Conservation (phyloP, 352 stramenopile genomes). For the Pythium diclinum region DNA sequence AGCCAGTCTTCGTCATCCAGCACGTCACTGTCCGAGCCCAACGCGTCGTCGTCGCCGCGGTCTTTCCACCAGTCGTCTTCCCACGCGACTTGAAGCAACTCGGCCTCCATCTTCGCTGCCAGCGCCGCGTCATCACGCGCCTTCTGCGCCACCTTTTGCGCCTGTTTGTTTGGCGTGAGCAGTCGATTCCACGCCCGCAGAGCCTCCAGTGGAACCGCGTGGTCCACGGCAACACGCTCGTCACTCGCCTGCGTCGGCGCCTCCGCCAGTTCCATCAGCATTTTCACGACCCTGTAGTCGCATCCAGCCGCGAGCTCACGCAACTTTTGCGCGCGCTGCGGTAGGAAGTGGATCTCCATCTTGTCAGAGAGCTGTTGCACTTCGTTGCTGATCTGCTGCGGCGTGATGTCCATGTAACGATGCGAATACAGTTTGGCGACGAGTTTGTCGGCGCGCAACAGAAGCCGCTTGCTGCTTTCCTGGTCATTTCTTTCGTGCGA, state of each 20-base stretch:
- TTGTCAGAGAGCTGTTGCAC: slow-evolving; percentile 41
- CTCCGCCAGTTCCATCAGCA: slow-evolving; percentile 58
- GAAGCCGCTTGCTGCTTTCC: slow-evolving; percentile 23
- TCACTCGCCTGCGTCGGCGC: slow-evolving; percentile 43
- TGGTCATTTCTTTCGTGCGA: slow-evolving; percentile 2
- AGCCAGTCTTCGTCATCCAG: slow-evolving; percentile 24
- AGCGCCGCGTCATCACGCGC: slow-evolving; percentile 24
- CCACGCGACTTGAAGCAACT: slow-evolving; percentile 59
- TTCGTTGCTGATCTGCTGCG: slow-evolving; percentile 45
- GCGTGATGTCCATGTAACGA: slow-evolving; percentile 45
- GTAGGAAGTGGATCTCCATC: slow-evolving; percentile 53
- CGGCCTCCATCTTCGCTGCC: slow-evolving; percentile 38
- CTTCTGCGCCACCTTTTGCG: slow-evolving; percentile 23
- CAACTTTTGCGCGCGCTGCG: slow-evolving; percentile 39
- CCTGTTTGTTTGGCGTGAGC: slow-evolving; percentile 13
- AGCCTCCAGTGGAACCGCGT: slow-evolving; percentile 11
- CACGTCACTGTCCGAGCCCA: slow-evolving; percentile 43
- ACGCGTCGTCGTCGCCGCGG: slow-evolving; percentile 23
- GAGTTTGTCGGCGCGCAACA: slow-evolving; percentile 47
- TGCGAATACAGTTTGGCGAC: slow-evolving; percentile 48
- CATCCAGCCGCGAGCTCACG: slow-evolving; percentile 31
- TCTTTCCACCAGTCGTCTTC: slow-evolving; percentile 69
- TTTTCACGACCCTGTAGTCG: slow-evolving; percentile 50
- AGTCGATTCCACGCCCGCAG: slow-evolving; percentile 26
- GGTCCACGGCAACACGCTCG: slow-evolving; percentile 32